Evolutionary conservation across 2,329 filamentous ascomycete species (phyloP).

Genomic region (Phaeosphaeria sp.): DNA sequence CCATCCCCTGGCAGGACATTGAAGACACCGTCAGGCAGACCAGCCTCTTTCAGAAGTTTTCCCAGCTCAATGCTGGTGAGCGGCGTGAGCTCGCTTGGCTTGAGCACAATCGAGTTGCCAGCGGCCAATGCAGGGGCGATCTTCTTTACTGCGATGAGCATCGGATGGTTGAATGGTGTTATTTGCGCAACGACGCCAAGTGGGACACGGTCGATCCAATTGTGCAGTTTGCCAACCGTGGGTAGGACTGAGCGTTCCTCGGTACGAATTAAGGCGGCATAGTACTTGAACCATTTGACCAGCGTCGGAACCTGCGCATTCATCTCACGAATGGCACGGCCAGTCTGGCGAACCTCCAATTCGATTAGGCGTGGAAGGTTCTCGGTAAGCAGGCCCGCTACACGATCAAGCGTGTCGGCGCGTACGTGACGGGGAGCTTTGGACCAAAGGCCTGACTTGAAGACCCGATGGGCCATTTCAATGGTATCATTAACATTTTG

Average conservation of each 20-base stretch:
- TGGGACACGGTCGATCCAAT: constrained; percentile 50
- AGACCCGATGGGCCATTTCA: constrained; percentile 53
- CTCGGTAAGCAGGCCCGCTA: constrained; percentile 61
- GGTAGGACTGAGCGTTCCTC: constrained; percentile 72
- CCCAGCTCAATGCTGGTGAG: constrained; percentile 45
- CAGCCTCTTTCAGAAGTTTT: constrained; percentile 46
- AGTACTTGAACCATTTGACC: constrained; percentile 75
- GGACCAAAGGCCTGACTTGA: constrained; percentile 64
- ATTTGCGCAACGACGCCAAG: constrained; percentile 49
- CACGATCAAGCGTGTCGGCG: constrained; percentile 67
- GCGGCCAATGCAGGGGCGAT: constrained; percentile 47
- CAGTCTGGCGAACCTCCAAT: constrained; percentile 72
- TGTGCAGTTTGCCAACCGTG: constrained; percentile 62
- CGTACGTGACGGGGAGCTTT: constrained; percentile 62
- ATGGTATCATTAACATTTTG: constrained; percentile 55
- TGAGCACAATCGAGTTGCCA: constrained; percentile 45
- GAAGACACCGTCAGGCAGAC: constrained; percentile 47
- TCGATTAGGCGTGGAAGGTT: constrained; percentile 64
- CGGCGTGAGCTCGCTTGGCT: constrained; percentile 49
- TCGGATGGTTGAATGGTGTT: constrained; percentile 49
- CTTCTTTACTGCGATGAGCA: constrained; percentile 51
- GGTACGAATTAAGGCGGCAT: constrained; percentile 69
- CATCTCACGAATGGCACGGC: constrained; percentile 73
- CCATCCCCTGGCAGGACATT: constrained; percentile 44
- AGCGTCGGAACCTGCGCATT: constrained; percentile 70